phyloP scores from a whole-genome alignment of 345 rosid species.

The Zanthoxylum bungeanum region DNA sequence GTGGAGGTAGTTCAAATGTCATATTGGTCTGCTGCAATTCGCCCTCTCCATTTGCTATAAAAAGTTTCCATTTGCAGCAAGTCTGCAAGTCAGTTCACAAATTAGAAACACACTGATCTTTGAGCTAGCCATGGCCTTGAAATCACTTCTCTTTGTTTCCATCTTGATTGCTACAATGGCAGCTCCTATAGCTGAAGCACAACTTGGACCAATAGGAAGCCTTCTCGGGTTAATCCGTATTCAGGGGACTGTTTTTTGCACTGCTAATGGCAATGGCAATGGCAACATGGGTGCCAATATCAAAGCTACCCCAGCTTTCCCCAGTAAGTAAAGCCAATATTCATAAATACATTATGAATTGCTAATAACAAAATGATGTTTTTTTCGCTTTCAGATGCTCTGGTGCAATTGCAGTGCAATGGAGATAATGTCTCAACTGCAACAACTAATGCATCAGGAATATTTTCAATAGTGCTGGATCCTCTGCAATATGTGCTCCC shows the following conservation, averaged over 20 bases:
- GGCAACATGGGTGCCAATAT: slow-evolving; percentile 36
- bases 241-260: slow-evolving; percentile 49
- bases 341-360: background rate
- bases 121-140: slow-evolving; percentile 21
- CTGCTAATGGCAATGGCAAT: slow-evolving; percentile 38
- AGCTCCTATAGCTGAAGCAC: slow-evolving; percentile 46
- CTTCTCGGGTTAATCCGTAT: slow-evolving; percentile 42
- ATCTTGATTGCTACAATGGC: slow-evolving; percentile 19
- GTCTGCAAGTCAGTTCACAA: background rate
- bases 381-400: slow-evolving; percentile 35
- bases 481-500: slow-evolving; percentile 39
- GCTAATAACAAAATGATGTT: background rate
- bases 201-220: slow-evolving; percentile 36
- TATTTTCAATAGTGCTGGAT: slow-evolving; percentile 37
- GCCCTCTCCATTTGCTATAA: slow-evolving; percentile 29
- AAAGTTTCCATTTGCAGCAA: background rate
- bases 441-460: slow-evolving; percentile 39
- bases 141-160: slow-evolving; percentile 24
- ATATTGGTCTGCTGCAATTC: slow-evolving; percentile 27
- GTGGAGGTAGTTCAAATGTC: background rate
- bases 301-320: slow-evolving; percentile 40
- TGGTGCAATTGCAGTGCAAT: slow-evolving; percentile 51
- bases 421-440: slow-evolving; percentile 41
- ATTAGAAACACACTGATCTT: background rate
- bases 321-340: slow-evolving; percentile 29